phyloP scores from a whole-genome alignment of 495 filamentous ascomycete species.

The Platismatia glauca region DNA sequence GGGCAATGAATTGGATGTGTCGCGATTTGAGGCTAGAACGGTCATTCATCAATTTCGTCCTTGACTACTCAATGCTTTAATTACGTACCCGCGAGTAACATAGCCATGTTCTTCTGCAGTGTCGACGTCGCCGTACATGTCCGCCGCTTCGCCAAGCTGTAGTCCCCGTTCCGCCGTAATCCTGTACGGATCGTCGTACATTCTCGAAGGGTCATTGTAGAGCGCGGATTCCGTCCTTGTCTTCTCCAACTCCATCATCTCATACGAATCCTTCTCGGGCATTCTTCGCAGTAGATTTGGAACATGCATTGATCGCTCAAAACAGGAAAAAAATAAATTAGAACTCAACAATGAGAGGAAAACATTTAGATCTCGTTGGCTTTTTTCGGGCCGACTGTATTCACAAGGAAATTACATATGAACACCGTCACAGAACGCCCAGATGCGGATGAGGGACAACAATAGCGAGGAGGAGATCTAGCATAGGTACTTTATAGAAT shows the following conservation, averaged over 20 bases:
- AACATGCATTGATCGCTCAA: not conserved
- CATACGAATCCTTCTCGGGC: slow-evolving; percentile 2
- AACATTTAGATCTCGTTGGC: not conserved
- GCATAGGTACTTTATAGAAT: not conserved
- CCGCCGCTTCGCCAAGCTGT: slow-evolving; percentile 32
- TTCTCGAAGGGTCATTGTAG: slow-evolving; percentile 1
- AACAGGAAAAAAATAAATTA: not conserved
- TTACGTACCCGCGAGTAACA: slow-evolving; percentile 33
- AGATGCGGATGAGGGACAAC: not conserved
- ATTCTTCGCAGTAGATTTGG: not conserved
- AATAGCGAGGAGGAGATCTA: not conserved
- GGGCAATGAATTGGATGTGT: slow-evolving; percentile 45
- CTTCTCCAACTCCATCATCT: slow-evolving; percentile 6
- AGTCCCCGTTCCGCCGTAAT: slow-evolving; percentile 21
- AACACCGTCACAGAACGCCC: not conserved
- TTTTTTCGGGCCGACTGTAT: not conserved
- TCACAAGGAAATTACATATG: not conserved
- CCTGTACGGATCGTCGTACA: slow-evolving; percentile 14
- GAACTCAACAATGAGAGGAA: not conserved
- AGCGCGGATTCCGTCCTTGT: not conserved
- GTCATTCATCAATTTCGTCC: not conserved
- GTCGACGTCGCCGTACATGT: slow-evolving; percentile 32
- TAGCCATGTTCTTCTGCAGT: slow-evolving; percentile 36
- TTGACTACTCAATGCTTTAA: not conserved
- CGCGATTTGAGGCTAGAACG: slow-evolving; percentile 35